phyloP scores from a whole-genome alignment of 192 early-diverging fungal genomes.

The Coemansia sp. region DNA sequence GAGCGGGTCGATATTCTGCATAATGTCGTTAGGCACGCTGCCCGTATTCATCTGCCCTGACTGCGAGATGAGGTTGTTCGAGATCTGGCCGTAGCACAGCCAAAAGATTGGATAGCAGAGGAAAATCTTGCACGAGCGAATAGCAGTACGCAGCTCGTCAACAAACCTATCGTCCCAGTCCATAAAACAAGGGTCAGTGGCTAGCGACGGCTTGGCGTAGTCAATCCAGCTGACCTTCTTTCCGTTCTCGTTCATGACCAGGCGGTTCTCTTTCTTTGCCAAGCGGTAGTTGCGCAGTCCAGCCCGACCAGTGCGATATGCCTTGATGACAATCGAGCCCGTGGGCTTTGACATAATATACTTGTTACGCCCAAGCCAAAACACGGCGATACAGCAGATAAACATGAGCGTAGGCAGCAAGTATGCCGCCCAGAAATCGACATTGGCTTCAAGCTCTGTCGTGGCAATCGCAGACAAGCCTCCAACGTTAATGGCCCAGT shows the following conservation, averaged over 20 bases:
- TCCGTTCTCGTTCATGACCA: constrained; percentile 26
- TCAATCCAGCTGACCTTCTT: constrained; percentile 53
- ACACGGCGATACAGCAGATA: constrained; percentile 55
- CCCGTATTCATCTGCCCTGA: constrained; percentile 60
- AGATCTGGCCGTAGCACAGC: constrained; percentile 67
- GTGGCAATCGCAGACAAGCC: constrained; percentile 60
- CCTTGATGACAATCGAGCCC: constrained; percentile 57
- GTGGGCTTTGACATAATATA: constrained; percentile 58
- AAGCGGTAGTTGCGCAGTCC: constrained; percentile 33
- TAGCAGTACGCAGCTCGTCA: constrained; percentile 60
- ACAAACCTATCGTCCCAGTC: constrained; percentile 74
- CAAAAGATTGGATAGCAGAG: constrained; percentile 73
- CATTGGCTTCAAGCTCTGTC: constrained; percentile 56
- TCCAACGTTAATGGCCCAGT: constrained; percentile 68
- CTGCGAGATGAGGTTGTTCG: constrained; percentile 65
- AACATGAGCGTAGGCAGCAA: constrained; percentile 62
- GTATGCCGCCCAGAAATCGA: constrained; percentile 60
- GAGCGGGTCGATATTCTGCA: constrained; percentile 62
- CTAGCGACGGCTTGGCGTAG: constrained; percentile 60
- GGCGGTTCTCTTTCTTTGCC: constrained; percentile 34
- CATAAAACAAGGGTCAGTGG: constrained; percentile 2
- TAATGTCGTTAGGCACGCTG: constrained; percentile 60
- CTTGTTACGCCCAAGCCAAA: constrained; percentile 54
- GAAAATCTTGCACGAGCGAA: constrained; percentile 69
- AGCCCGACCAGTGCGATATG: constrained; percentile 33